A percentile compares a stretch with the other conserved stretches of the same genome.
These are phyloP conservation scores for Coniella lustricola DNA, from an alignment of 2,329 filamentous ascomycete genomes.

Conservation along the genomic window DNA sequence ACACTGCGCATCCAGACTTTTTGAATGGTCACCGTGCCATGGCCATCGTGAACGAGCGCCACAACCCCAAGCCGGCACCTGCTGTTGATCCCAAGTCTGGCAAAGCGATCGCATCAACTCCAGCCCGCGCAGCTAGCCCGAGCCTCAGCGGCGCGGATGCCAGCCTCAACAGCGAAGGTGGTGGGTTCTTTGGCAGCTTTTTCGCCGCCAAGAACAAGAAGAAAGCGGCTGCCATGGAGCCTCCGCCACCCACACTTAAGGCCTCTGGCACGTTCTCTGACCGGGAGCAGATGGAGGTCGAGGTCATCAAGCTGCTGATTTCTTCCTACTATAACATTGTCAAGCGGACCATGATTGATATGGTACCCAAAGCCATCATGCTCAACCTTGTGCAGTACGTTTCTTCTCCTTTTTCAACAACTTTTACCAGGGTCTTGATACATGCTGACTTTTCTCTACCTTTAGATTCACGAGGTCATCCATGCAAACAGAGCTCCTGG, in stretches of 20 bases:
- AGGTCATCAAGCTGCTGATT: constrained; percentile 97
- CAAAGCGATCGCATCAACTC: constrained; percentile 72
- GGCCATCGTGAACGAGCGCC: constrained; percentile 93
- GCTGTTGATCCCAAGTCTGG: constrained; percentile 97
- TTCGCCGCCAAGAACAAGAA: constrained; percentile 99
- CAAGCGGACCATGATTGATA: constrained; percentile 97
- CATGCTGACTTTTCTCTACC: neutral
- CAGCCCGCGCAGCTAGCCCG: constrained; percentile 69
- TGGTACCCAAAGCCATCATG: constrained; percentile 99
- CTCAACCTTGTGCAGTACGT: constrained; percentile 89
- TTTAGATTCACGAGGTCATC: constrained; percentile 86
- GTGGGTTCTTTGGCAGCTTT: constrained; percentile 97
- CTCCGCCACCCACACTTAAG: constrained; percentile 86
- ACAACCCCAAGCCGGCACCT: constrained; percentile 86
- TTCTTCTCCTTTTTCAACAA: no score
- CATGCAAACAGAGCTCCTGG: constrained; percentile 94
- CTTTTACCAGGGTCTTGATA: constrained; percentile 17
- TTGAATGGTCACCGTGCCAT: constrained; percentile 89
- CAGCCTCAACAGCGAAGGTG: constrained; percentile 39
- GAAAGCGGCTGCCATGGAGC: constrained; percentile 99
- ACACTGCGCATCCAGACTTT: constrained; percentile 97
- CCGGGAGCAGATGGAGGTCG: constrained; percentile 90
- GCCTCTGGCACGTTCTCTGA: constrained; percentile 90
- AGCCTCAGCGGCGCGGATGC: constrained; percentile 44
- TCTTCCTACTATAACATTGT: constrained; percentile 98